Evolutionary conservation across 345 rosid species (phyloP), one percentile per base, ranked within the genome.

Genomic region (Murraya paniculata): DNA sequence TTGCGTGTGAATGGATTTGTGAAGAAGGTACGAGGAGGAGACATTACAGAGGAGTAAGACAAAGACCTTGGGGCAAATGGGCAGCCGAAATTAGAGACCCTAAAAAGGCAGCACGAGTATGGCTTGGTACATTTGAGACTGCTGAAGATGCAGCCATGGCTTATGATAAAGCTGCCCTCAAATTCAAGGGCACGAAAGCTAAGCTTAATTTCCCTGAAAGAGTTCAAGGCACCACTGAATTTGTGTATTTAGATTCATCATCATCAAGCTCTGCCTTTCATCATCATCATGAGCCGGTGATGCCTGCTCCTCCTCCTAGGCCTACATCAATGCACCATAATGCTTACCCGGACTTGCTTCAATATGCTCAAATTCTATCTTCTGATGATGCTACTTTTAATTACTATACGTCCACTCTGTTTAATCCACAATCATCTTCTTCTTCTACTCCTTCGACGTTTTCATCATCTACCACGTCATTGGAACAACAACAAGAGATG

Each of bases 61-160:
- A 92, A 77, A 87, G 99, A 74, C 97, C 96, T 38, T 95, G 99
- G 99, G 99, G 99, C 0, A 95, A 94, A 83, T 95, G 99, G 99
- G 98, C 98, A 0, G 96, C 99, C 0, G 99, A 95, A 80, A 95
- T 95, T 27, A 86, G 99, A 10, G 94, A 93, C 73, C 99, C 99
- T 0, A 71, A 82, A 58, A 95, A 91, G 79, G 93, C 92, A 67
- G 89, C 88, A 9, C 87, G 99, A 71, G 91, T 89, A 4, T 95
- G 99, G 99, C 90, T 95, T 25, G 99, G 98, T 65, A 93, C 99
- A 56, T 95, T 91, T 30, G 90, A 88, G 67, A 92, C 97, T 0
- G 95, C 91, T 4, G 99, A 95, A 75, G 99, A 91, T 35, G 99
- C 99, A 1, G 97, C 98, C 50, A 79, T 90, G 68, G 98, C 99